A percentile compares a stretch with the other conserved stretches of the same genome.
These are phyloP conservation scores for Cochlearia excelsa DNA, from an alignment of 345 rosid species.

Conservation along the genomic window DNA sequence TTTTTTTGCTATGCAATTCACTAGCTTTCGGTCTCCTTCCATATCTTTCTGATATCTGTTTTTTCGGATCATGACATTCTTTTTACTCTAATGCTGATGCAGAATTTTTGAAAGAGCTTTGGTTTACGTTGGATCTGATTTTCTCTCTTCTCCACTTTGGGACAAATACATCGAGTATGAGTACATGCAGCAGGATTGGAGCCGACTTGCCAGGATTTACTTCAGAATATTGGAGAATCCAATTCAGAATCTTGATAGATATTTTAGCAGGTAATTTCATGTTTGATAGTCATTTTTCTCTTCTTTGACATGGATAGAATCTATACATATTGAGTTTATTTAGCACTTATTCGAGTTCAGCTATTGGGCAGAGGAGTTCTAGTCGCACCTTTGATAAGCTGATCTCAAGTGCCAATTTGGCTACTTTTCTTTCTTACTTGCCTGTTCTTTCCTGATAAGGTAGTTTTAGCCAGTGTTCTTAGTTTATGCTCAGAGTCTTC, in stretches of 20 bases:
- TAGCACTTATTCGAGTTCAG: too few relatives aligned
- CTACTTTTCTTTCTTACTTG: too few relatives aligned
- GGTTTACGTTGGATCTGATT: constrained; percentile 89
- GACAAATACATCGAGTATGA: constrained; percentile 94
- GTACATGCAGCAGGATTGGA: constrained; percentile 87
- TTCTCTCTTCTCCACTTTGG: constrained; percentile 78
- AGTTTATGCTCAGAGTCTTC: too few relatives aligned
- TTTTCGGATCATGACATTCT: constrained; percentile 26
- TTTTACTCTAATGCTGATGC: constrained; percentile 35
- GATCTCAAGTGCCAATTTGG: too few relatives aligned
- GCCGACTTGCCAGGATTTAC: constrained; percentile 70
- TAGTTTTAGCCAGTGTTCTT: too few relatives aligned
- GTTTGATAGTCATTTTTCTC: too few relatives aligned
- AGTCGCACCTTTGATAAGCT: too few relatives aligned
- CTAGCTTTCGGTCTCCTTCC: constrained; percentile 36
- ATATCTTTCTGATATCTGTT: constrained; percentile 37
- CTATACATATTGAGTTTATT: too few relatives aligned
- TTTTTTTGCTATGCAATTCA: constrained; percentile 37
- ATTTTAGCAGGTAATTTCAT: constrained; percentile 54
- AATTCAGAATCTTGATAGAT: constrained; percentile 73
- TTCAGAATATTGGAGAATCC: constrained; percentile 84
- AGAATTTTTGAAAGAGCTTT: constrained; percentile 92
- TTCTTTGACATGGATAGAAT: too few relatives aligned
- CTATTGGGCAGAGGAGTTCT: too few relatives aligned
- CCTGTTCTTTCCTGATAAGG: too few relatives aligned